phyloP scores from a whole-genome alignment of 805 yeast species.

The Candida hispaniensis region DNA sequence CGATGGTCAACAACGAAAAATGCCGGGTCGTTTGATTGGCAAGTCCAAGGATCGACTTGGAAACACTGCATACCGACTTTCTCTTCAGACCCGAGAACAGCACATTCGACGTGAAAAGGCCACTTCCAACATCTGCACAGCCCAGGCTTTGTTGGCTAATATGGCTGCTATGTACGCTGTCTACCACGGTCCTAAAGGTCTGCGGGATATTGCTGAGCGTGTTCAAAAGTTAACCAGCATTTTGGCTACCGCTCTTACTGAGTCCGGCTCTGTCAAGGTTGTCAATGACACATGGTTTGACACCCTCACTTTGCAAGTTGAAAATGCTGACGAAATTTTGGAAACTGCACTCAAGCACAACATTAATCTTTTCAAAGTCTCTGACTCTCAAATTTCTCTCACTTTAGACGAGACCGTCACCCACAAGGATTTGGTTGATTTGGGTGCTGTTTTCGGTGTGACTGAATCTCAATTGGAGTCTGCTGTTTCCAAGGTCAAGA shows the following conservation, averaged over 20 bases:
- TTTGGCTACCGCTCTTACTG: slow-evolving; percentile 50
- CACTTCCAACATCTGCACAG: slow-evolving; percentile 95
- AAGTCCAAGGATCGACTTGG: slow-evolving; percentile 86
- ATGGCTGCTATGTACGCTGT: slow-evolving; percentile 94
- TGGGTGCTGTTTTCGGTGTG: slow-evolving; percentile 51
- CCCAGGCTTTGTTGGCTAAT: slow-evolving; percentile 92
- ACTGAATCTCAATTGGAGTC: slow-evolving; percentile 6
- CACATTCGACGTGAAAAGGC: slow-evolving; percentile 97
- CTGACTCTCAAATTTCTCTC: slow-evolving; percentile 53
- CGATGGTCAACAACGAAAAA: slow-evolving; percentile 73
- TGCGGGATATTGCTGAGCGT: slow-evolving; percentile 64
- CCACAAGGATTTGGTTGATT: slow-evolving; percentile 44
- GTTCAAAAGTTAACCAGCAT: slow-evolving; percentile 63
- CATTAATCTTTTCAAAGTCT: slow-evolving; percentile 66
- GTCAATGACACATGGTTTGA: slow-evolving; percentile 68
- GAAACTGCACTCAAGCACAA: slow-evolving; percentile 44
- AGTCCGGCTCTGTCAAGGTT: slow-evolving; percentile 37
- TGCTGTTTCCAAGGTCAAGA: slow-evolving; percentile 25
- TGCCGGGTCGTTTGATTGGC: slow-evolving; percentile 95
- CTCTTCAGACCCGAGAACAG: slow-evolving; percentile 96
- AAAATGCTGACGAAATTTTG: slow-evolving; percentile 14
- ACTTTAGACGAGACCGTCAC: slow-evolving; percentile 86
- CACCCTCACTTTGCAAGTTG: slow-evolving; percentile 56
- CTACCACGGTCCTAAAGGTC: slow-evolving; percentile 88
- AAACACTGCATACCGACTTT: slow-evolving; percentile 77